phyloP scores from a whole-genome alignment of 78 protist species.

The Dictyostelium citrinum region DNA sequence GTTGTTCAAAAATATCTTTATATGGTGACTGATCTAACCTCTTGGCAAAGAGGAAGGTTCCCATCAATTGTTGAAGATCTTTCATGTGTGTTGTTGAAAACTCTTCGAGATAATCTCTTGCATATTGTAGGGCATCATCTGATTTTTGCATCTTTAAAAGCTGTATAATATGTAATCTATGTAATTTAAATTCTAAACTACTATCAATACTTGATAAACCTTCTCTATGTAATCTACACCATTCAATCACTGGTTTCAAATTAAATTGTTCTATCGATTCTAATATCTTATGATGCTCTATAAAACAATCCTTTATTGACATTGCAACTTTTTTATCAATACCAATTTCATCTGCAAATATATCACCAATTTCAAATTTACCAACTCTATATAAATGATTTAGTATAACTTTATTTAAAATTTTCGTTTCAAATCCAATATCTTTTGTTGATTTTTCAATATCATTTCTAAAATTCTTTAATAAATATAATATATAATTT shows the following conservation, averaged over 20 bases:
- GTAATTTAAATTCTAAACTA: slow-evolving; percentile 71
- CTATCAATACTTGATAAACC: slow-evolving; percentile 10
- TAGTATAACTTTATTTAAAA: slow-evolving; percentile 60
- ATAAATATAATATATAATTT: background rate
- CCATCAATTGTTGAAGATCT: slow-evolving; percentile 80
- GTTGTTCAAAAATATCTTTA: background rate
- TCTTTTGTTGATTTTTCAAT: slow-evolving; percentile 67
- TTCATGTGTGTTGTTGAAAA: slow-evolving; percentile 8
- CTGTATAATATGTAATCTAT: slow-evolving; percentile 53
- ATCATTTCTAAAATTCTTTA: slow-evolving; percentile 24
- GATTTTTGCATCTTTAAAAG: background rate
- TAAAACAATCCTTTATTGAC: slow-evolving; percentile 5
- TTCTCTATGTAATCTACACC: slow-evolving; percentile 31
- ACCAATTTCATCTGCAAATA: slow-evolving; percentile 24
- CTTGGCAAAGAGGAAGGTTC: slow-evolving; percentile 48
- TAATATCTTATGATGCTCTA: slow-evolving; percentile 41
- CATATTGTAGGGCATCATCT: slow-evolving; percentile 69
- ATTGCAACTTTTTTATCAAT: background rate
- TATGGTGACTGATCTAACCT: slow-evolving; percentile 76
- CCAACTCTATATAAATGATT: slow-evolving; percentile 84
- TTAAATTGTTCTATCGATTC: slow-evolving; percentile 5
- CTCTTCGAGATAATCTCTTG: slow-evolving; percentile 23
- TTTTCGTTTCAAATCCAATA: slow-evolving; percentile 12
- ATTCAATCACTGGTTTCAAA: slow-evolving; percentile 40
- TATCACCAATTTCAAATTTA: slow-evolving; percentile 64